Evolutionary conservation across 441 rosid species (phyloP).

Genomic region (Eutrema salsugineum): DNA sequence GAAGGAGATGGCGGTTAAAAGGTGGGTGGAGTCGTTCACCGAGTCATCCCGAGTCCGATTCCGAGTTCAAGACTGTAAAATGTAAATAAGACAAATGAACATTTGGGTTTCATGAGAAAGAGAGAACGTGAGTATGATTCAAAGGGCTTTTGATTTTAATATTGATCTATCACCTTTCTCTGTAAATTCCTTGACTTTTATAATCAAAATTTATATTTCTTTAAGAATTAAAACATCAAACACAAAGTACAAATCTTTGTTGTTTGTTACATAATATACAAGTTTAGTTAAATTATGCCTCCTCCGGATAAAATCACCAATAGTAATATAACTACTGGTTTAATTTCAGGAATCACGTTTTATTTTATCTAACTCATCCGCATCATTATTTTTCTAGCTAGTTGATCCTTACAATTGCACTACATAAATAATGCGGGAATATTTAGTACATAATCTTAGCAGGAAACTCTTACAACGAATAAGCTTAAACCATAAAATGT

Average conservation of each 20-base stretch:
- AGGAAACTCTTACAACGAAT: background rate
- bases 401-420: background rate
- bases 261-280: background rate
- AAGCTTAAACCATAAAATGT: background rate
- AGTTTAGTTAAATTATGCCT: background rate
- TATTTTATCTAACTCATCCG: no score
- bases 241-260: background rate
- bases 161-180: slow-evolving; percentile 9
- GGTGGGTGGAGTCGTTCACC: slow-evolving; percentile 53
- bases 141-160: background rate
- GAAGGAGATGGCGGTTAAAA: slow-evolving; percentile 55
- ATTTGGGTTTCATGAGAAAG: slow-evolving; percentile 7
- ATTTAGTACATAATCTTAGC: background rate
- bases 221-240: background rate
- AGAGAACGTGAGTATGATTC: background rate
- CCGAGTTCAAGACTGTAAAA: slow-evolving; percentile 26
- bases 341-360: no score
- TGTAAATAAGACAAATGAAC: background rate
- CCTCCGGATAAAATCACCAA: background rate
- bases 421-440: background rate
- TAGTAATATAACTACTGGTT: background rate
- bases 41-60: slow-evolving; percentile 76
- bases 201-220: background rate
- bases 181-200: slow-evolving; percentile 32
- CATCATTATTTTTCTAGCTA: background rate